Conservation (phyloP, 2,329 filamentous ascomycete species). For the Didymella exigua region DNA sequence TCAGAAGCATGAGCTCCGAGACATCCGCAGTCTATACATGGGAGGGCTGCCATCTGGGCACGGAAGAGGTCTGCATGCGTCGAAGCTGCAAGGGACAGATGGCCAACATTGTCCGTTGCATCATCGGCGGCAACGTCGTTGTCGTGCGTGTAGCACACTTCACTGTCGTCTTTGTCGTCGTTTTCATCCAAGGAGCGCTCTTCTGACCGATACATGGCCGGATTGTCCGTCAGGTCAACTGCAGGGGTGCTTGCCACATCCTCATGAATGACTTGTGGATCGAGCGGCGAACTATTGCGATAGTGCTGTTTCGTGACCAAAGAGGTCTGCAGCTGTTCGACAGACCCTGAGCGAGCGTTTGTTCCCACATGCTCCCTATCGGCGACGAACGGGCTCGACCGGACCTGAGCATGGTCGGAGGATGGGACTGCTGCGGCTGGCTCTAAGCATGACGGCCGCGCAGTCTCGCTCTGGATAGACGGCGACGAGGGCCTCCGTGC, state of each 20-base stretch:
- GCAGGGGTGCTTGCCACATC: not conserved
- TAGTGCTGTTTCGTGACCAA: not conserved
- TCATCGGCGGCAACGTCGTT: not conserved
- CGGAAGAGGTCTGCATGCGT: not conserved
- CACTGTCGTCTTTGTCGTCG: not conserved
- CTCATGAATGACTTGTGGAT: not conserved
- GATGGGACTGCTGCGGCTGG: not conserved
- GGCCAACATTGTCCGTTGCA: not conserved
- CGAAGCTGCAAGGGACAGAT: not conserved
- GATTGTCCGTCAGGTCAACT: too few relatives aligned
- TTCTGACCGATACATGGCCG: not conserved
- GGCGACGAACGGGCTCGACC: not conserved
- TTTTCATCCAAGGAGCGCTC: not conserved
- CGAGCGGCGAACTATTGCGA: not conserved
- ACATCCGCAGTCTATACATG: constrained; percentile 38
- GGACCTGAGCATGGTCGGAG: not conserved
- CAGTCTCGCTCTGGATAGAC: not conserved
- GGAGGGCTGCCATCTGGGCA: not conserved
- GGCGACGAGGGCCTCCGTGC: not conserved
- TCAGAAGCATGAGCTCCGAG: not conserved
- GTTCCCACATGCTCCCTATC: not conserved
- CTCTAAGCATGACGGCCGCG: not conserved
- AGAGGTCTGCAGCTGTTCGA: not conserved
- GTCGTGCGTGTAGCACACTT: too few relatives aligned
- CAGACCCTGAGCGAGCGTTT: not conserved